Base-by-base conservation (phyloP, 805 yeast genomes). In the Wickerhamomyces subpelliculosus region DNA sequence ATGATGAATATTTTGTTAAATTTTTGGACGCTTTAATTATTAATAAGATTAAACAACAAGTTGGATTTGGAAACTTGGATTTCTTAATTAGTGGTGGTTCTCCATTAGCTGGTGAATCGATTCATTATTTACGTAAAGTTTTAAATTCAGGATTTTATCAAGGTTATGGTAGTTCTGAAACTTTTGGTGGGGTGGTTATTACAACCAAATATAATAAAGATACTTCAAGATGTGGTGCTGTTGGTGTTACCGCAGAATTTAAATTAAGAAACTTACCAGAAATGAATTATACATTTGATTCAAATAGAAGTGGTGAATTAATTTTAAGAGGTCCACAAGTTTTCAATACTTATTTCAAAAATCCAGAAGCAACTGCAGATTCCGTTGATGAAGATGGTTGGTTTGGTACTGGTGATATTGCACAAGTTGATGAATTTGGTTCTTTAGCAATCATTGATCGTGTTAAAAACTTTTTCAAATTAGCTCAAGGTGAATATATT, bases 111-210 rank as follows among this genome's bases (percentile, higher is more conserved):
- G 68, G 72, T 14, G 78, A 72, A 30, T 78, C 87, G 1, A 65
- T 80, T 30, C 61, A 64, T 41, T 82, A 80, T 54, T 58, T 84
- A 49, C 72, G 77, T 50, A 78, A 78, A n/a, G 67, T 78, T 1
- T 67, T 84, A 37, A 75, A 73, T 43, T 57, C 73, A 40, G 64
- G 70, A n/a, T 52, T 73, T 35, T 56, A 63, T 39, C 88, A 82
- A 60, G 93, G 90, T n/a, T 83, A 81, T 57, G 90, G 89, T 4
- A 66, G 78, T 28, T 77, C 86, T 5, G 90, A 83, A 60, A 66
- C 80, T 4, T 75, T 77, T 62, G 83, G 84, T n/a, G 87, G 86
- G 12, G 51, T 74, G 38, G 64, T 57, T 54, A 51, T 51, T 23
- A 52, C 67, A 10, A 65, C 66, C n/a, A 65, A 72, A 32, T 50